Base-by-base conservation (phyloP, 1,139 yeast species). In the Pichia kudriavzevii region DNA sequence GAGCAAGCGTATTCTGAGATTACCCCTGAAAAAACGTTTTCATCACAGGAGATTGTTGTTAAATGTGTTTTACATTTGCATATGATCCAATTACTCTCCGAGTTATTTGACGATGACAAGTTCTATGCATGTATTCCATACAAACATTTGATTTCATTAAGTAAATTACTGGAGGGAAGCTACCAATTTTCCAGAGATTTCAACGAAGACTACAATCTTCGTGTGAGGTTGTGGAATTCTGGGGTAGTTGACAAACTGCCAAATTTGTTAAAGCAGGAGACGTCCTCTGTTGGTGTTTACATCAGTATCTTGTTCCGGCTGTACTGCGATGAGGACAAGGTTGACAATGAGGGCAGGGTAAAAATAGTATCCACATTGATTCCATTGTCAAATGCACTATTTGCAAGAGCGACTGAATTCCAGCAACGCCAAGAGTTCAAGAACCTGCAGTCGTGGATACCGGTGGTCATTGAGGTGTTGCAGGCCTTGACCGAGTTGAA, bases 221-320 rank as follows among this genome's bases (percentile, higher is more conserved):
- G 99, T 46, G 81, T 83, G 15, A 67, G 94, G 45, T 66, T 93
- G 32, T 88, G 94, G 79, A 83, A 85, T 52, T 85, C 93, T 8
- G 95, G 96, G 2, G 79, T 87, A 24, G 91, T 88, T 61, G 94
- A 85, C 52, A 81, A 91, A 53, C 68, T 88, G 42, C 98, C 99
- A 16, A 93, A 91, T 52, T 64, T 93, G 48, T 64, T 88, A 48
- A 83, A 84, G 49, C 98, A 93, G 59, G 98, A 93, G 58, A 79
- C 94, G 0, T 77, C 87, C 16, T 76, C 96, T 0, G 81, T 95
- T 2, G 91, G 94, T 2, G 94, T 87, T 2, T 82, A 79, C 56
- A 76, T 91, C 45, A 79, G 80, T 47, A 72, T 87, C 32, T 68
- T 84, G 67, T 82, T 91, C 66, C 69, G 81, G 48, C 64, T 91